Conservation (phyloP, 2,329 filamentous ascomycete species). For the Geosmithia putterillii region DNA sequence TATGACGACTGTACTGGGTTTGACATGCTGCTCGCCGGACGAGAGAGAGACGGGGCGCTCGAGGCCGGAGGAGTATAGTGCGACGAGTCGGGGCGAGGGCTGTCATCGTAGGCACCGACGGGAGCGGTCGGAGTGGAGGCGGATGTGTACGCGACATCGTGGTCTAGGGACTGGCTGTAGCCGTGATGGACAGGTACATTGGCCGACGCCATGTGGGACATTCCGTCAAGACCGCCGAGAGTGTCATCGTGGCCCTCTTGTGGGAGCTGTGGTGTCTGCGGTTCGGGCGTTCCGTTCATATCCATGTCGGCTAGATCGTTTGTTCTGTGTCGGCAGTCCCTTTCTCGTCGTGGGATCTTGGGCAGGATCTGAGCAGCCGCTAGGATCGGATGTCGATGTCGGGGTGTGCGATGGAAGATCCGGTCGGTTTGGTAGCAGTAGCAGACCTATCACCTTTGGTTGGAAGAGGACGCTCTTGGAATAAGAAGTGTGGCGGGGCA, state of each 20-base stretch:
- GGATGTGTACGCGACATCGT: constrained; percentile 21
- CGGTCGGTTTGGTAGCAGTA: background rate
- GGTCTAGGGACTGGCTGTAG: constrained; percentile 38
- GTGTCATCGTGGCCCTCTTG: constrained; percentile 34
- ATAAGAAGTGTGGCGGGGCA: too few species aligned
- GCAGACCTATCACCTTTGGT: too few species aligned
- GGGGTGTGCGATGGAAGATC: background rate
- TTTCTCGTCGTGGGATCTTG: constrained; percentile 7
- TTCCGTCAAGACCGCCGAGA: constrained; percentile 34
- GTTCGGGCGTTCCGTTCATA: constrained; percentile 10
- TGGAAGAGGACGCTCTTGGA: too few species aligned
- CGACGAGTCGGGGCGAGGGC: constrained; percentile 21
- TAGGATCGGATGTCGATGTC: constrained; percentile 9
- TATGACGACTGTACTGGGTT: constrained; percentile 13
- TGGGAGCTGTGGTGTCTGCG: constrained; percentile 6
- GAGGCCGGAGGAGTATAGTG: constrained; percentile 35
- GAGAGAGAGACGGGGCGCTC: constrained; percentile 32
- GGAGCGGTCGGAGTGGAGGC: background rate
- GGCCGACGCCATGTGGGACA: constrained; percentile 22
- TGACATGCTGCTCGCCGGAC: constrained; percentile 43
- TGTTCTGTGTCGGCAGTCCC: constrained; percentile 32
- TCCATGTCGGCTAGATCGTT: constrained; percentile 35
- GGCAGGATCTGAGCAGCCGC: constrained; percentile 10
- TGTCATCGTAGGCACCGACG: constrained; percentile 5
- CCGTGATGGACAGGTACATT: constrained; percentile 25